phyloP scores from a whole-genome alignment of 306 rosid species.

The Vigna reflexopilosa region DNA sequence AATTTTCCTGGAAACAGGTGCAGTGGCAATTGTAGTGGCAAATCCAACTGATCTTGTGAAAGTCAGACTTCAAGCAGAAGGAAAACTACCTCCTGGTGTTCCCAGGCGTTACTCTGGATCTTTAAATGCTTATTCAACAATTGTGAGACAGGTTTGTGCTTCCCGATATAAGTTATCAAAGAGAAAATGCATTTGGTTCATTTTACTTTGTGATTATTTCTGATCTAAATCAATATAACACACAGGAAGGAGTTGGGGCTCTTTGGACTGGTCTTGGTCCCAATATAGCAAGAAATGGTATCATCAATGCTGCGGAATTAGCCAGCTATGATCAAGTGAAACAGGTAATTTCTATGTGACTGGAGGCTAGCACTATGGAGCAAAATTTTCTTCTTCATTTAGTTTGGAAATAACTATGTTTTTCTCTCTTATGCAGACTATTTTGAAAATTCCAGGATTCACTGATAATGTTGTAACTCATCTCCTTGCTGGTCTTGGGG shows the following conservation, averaged over 20 bases:
- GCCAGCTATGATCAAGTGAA: constrained; percentile 99
- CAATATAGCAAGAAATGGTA: constrained; percentile 92
- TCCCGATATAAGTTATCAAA: constrained; percentile 20
- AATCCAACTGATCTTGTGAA: constrained; percentile 99
- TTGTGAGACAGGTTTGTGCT: constrained; percentile 76
- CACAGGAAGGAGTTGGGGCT: constrained; percentile 88
- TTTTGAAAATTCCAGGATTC: constrained; percentile 97
- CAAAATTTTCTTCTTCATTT: constrained; percentile 15
- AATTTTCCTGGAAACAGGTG: constrained; percentile 63
- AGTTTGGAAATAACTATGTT: constrained; percentile 6
- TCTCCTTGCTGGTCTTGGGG: constrained; percentile 95
- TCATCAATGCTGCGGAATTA: constrained; percentile 96
- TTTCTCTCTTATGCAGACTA: constrained; percentile 67
- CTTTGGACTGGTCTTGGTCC: constrained; percentile 99
- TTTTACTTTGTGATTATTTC: constrained; percentile 20
- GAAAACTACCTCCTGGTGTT: constrained; percentile 88
- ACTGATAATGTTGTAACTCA: constrained; percentile 89
- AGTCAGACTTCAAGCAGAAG: constrained; percentile 98
- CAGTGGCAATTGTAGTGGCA: constrained; percentile 79
- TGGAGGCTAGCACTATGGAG: constrained; percentile 30
- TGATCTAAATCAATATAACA: constrained; percentile 4
- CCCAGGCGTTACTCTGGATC: constrained; percentile 97
- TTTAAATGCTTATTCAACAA: constrained; percentile 92
- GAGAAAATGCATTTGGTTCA: constrained; percentile 2
- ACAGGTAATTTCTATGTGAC: constrained; percentile 54